Evolutionary conservation across 495 filamentous ascomycete genomes (phyloP), one percentile per base, ranked within the genome.

Genomic region (Cercophora newfieldiana): DNA sequence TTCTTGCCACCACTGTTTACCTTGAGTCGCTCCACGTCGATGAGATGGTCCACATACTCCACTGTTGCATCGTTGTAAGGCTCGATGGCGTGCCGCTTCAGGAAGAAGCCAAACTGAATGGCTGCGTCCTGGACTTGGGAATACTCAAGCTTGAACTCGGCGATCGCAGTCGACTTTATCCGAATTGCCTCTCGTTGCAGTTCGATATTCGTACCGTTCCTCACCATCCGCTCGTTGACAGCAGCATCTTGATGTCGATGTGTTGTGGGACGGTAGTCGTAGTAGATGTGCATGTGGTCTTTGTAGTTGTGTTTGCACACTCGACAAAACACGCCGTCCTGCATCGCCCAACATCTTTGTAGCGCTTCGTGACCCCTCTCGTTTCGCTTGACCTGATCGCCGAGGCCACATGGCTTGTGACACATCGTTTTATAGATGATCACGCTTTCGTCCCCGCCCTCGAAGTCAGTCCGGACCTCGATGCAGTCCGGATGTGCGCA

Each of bases 1-100:
- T 51, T 29, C n/a, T 30, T 31, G 8, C 66, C 50, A 21, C 50
- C 50, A 21, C 8, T 54, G 7, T 54, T 54, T 16, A 58, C 28
- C 25, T 66, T 48, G 30, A 66, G 16, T n/a, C 57, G 47, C 7
- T 72, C 68, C 7, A 73, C 61, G 19, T 66, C 50, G n/a, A 80
- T 78, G 4, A 79, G 59, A 58, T 68, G 55, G 30, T 79, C 77
- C 25, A 82, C 67, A 54, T 81, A 81, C 2, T 66, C 80, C 0
- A 80, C 7, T 2, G 71, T 80, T 0, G 76, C 74, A 57, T 82
- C 78, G 50, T 82, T 81, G 59, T 69, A 77, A 0, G 71, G 67
- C 1, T 70, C 69, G 30, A 82, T 75, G 1, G 75, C 75, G 54
- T 80, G 64, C n/a, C 75, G 70, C 62, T 74, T 77, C 5, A 81